Percentiles rank a stretch among this genome's conserved stretches.
phyloP scores from a whole-genome alignment of 371 early-diverging fungal species.

The Dichotomocladium elegans region DNA sequence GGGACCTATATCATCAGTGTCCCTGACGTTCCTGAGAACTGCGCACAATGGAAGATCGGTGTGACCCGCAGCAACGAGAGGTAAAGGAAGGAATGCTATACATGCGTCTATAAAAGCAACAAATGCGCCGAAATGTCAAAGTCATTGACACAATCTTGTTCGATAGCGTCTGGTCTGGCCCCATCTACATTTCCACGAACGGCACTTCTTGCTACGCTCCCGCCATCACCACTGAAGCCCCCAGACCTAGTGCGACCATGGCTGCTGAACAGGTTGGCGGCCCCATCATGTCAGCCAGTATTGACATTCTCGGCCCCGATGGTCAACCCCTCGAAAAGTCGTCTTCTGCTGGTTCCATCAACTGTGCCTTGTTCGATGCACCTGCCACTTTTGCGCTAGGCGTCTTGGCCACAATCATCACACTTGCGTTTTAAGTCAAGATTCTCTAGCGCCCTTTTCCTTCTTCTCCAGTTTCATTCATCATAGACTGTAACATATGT shows the following conservation, averaged over 20 bases:
- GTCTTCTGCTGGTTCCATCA: too few species aligned
- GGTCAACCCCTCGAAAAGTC: neutral
- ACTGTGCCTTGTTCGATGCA: too few species aligned
- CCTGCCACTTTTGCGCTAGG: too few species aligned
- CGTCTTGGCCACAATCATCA: too few species aligned
- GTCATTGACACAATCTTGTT: neutral
- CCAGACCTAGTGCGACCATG: neutral
- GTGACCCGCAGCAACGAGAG: neutral
- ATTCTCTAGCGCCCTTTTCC: too few species aligned
- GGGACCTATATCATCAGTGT: neutral
- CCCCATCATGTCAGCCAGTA: neutral
- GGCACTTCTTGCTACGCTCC: neutral
- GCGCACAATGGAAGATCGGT: neutral
- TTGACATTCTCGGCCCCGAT: neutral
- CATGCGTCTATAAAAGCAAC: neutral
- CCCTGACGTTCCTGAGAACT: neutral
- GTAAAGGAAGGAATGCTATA: too few species aligned
- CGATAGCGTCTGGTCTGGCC: neutral
- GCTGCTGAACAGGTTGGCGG: neutral
- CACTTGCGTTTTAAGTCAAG: too few species aligned
- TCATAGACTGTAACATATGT: too few species aligned
- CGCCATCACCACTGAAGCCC: neutral
- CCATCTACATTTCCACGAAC: neutral
- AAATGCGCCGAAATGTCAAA: neutral
- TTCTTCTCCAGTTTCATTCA: too few species aligned